These are phyloP conservation scores for Paraphaeosphaeria sporulosa DNA, from an alignment of 2,329 filamentous ascomycete genomes.

Conservation along the genomic window DNA sequence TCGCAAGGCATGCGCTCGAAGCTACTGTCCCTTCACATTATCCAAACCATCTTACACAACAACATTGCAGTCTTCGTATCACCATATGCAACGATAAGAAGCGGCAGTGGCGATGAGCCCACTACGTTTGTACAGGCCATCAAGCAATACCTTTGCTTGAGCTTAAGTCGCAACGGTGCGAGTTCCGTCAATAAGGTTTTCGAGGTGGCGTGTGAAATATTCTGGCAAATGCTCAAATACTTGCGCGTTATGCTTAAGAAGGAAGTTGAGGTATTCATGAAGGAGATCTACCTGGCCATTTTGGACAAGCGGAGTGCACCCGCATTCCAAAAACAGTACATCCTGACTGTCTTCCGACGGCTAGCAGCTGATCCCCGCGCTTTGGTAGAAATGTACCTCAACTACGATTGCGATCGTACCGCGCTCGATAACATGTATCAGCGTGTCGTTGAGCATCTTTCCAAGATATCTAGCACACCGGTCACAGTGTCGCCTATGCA, in stretches of 20 bases:
- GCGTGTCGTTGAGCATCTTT: conserved; percentile 89
- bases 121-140: conserved; percentile 93
- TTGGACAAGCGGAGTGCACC: conserved; percentile 88
- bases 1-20: conserved; percentile 98
- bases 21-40: conserved; percentile 90
- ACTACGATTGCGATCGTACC: conserved; percentile 96
- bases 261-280: conserved; percentile 97
- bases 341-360: conserved; percentile 83
- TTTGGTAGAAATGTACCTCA: conserved; percentile 93
- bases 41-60: conserved; percentile 94
- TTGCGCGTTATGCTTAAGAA: conserved; percentile 97
- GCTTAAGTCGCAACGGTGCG: conserved; percentile 91
- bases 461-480: conserved; percentile 81
- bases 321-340: conserved; percentile 88
- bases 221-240: conserved; percentile 95
- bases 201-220: conserved; percentile 95
- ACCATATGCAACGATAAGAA: conserved; percentile 88
- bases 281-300: conserved; percentile 94
- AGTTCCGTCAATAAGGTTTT: conserved; percentile 93
- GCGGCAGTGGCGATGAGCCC: conserved; percentile 84
- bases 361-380: conserved; percentile 86
- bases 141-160: conserved; percentile 95
- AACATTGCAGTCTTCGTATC: conserved; percentile 91
- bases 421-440: conserved; percentile 97
- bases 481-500: conserved; percentile 77